phyloP scores from a whole-genome alignment of 2,329 filamentous ascomycete genomes.

The Aspergillus proliferans region DNA sequence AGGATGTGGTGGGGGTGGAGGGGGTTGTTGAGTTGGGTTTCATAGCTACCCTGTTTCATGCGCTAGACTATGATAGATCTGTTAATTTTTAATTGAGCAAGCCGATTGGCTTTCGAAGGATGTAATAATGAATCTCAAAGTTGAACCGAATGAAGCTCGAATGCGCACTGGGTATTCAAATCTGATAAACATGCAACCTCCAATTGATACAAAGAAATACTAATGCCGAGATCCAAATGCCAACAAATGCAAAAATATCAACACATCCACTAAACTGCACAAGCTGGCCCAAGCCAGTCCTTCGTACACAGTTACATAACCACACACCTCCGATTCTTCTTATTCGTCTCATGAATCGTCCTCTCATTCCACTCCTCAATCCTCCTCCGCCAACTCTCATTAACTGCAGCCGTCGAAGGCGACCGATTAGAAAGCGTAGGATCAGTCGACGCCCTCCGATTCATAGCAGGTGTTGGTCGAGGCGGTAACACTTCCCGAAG shows the following conservation, averaged over 20 bases:
- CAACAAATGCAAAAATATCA: neutral
- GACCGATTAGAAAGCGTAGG: conserved; percentile 18
- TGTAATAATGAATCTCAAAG: neutral
- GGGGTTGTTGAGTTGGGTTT: neutral
- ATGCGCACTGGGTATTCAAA: neutral
- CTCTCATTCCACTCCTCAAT: conserved; percentile 37
- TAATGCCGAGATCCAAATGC: neutral
- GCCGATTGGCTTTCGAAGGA: no score
- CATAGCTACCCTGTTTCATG: neutral
- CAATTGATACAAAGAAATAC: neutral
- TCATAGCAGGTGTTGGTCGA: conserved; percentile 3
- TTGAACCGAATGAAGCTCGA: neutral
- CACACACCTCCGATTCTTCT: conserved; percentile 29
- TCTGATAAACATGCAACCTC: neutral
- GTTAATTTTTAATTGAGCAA: no score
- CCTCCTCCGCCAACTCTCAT: conserved; percentile 32
- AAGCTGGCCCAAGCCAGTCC: neutral
- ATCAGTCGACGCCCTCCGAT: conserved; percentile 28
- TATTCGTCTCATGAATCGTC: conserved; percentile 31
- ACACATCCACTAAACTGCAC: neutral
- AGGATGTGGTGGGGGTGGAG: neutral
- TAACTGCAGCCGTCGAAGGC: conserved; percentile 20
- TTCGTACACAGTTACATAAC: conserved; percentile 26
- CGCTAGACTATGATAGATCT: neutral
- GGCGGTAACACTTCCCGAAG: conserved; percentile 2